Evolutionary conservation across 805 yeast species (phyloP), one percentile per base, ranked within the genome.

Genomic region (Candida maris): DNA sequence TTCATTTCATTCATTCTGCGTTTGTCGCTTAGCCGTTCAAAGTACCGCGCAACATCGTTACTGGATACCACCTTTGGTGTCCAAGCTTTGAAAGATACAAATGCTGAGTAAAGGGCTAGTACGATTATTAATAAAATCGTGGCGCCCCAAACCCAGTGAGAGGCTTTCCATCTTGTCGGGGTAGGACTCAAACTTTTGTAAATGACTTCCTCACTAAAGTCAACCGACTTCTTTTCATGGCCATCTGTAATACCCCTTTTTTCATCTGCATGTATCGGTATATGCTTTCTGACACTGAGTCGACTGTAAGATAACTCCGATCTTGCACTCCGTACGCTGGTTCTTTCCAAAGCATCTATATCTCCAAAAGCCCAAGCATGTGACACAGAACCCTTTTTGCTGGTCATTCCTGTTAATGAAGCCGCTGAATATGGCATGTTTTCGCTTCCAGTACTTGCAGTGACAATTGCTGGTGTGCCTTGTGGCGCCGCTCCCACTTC

Each of bases 291-390:
- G 12, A 44, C 45, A 16, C 48, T 44, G 29, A 34, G 16, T 27
- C 29, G 39, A 3, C 45, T 38, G 32, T 41, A 41, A 2, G 52
- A 48, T 15, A 41, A 45, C 25, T 45, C 52, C 2, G 52, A 45
- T 17, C 45, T 38, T 5, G 48, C 39, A 23, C 49, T 48, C 22
- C 40, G 30, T n/a, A 37, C 27, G 32, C 49, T 45, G 7, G 45
- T 36, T 6, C 44, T 31, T 15, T 42, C 49, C 8, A 44, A 21
- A 1, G 41, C 45, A 29, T 46, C 52, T 15, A 44, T 45, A 33
- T 45, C 49, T 5, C 49, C 52, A 36, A 39, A 48, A 6, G 45
- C 38, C 52, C 52, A 49, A 3, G 31, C 30, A 5, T 42, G 43
- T 3, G 51, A 48, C 4, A 42, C 10, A 4, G 49, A 44, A 3